Conservation (phyloP, 768 basidiomycete genomes). For the Gloeopeniophorella convolvens region DNA sequence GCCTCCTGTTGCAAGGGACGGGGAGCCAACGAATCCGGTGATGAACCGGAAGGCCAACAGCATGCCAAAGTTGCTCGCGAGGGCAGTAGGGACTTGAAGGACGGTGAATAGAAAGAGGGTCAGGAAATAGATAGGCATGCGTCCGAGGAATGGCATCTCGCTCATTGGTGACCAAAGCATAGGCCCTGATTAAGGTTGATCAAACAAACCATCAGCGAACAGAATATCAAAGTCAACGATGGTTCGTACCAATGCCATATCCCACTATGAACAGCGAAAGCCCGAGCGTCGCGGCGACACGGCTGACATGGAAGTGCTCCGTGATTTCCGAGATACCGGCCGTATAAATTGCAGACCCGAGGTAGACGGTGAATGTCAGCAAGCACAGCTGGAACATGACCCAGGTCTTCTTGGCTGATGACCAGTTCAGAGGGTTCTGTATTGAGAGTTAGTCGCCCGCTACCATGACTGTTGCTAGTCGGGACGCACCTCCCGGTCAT, state of each 20-base stretch:
- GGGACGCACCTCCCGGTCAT: slow-evolving; percentile 16
- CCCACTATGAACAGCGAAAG: slow-evolving; percentile 26
- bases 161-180: slow-evolving; percentile 28
- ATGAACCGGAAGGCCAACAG: slow-evolving; percentile 32
- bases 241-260: slow-evolving; percentile 22
- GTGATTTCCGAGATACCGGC: slow-evolving; percentile 25
- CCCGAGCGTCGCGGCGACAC: slow-evolving; percentile 28
- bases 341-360: slow-evolving; percentile 31
- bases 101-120: slow-evolving; percentile 29
- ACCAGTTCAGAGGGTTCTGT: slow-evolving; percentile 26
- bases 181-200: slow-evolving; percentile 20
- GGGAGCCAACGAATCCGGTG: slow-evolving; percentile 31
- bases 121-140: slow-evolving; percentile 30
- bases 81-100: slow-evolving; percentile 31
- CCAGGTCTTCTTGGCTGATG: slow-evolving; percentile 25
- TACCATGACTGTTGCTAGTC: neutral
- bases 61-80: slow-evolving; percentile 27
- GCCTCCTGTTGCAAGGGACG: slow-evolving; percentile 31
- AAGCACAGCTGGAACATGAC: slow-evolving; percentile 29
- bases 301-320: slow-evolving; percentile 25
- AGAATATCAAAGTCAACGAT: neutral
- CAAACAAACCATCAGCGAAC: neutral
- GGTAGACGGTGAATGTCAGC: slow-evolving; percentile 31
- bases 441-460: neutral
- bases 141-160: slow-evolving; percentile 30